A percentile compares a stretch with the other conserved stretches of the same genome.
Evolutionary conservation across 1,284 basidiomycete genomes (phyloP).

Genomic region (Naganishia sp.): DNA sequence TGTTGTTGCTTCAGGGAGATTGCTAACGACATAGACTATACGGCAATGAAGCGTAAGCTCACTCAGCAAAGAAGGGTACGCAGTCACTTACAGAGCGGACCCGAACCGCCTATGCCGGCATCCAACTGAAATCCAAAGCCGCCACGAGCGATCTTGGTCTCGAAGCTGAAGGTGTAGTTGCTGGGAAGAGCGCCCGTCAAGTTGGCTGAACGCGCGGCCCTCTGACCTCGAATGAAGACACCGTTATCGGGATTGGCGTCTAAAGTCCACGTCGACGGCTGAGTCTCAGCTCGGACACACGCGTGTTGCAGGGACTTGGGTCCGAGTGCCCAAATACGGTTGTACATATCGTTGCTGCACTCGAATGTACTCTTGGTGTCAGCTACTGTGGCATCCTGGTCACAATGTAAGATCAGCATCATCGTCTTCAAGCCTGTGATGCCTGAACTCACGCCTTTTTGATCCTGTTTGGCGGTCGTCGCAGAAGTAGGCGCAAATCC

Average conservation of each 20-base stretch:
- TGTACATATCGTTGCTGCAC: constrained; percentile 14
- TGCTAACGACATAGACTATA: constrained; percentile 14
- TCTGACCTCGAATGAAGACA: constrained; percentile 5
- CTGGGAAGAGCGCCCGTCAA: constrained; percentile 1
- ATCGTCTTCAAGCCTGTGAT: background rate
- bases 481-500: constrained; percentile 7
- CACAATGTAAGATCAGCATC: background rate
- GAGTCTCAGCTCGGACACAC: constrained; percentile 1
- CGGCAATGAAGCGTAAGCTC: background rate
- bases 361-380: background rate
- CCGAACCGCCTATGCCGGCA: constrained; percentile 3
- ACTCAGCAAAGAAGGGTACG: background rate
- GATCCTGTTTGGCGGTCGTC: constrained; percentile 6
- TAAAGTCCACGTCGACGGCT: constrained; percentile 5
- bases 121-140: constrained; percentile 14
- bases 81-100: background rate
- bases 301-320: constrained; percentile 10
- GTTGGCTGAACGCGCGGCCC: constrained; percentile 6
- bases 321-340: constrained; percentile 10
- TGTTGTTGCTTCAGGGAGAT: constrained; percentile 4
- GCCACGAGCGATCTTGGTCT: constrained; percentile 6
- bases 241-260: background rate
- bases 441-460: background rate
- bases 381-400: constrained; percentile 2
- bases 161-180: constrained; percentile 14